These are phyloP conservation scores for Xylaria sp. DNA, from an alignment of 2,329 filamentous ascomycete genomes.

Conservation along the genomic window DNA sequence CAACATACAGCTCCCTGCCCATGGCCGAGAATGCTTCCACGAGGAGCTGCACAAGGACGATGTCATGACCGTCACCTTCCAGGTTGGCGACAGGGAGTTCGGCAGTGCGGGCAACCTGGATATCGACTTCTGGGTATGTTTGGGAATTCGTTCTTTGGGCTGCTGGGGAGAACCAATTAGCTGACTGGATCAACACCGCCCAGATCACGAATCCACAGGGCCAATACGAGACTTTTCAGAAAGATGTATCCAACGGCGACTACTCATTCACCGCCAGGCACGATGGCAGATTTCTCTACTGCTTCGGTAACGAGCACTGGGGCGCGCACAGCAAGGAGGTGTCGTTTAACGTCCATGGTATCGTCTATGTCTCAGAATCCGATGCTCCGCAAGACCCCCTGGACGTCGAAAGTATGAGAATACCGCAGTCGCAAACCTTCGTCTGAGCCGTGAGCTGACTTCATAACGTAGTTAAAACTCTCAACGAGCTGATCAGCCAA, in stretches of 20 bases:
- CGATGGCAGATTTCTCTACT: conserved; percentile 93
- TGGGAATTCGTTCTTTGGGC: not conserved
- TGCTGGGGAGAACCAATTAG: not conserved
- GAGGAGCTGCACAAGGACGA: conserved; percentile 91
- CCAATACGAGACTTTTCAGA: conserved; percentile 79
- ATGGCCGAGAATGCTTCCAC: conserved; percentile 97
- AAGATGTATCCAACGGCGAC: conserved; percentile 85
- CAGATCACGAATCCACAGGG: conserved; percentile 80
- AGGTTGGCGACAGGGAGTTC: conserved; percentile 96
- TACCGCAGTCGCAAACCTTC: not conserved
- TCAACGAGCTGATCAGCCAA: conserved; percentile 84
- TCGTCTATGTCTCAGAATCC: conserved; percentile 92
- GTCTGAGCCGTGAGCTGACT: conserved; percentile 3
- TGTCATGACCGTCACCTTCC: conserved; percentile 98
- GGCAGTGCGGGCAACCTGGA: conserved; percentile 93
- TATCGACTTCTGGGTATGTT: conserved; percentile 93
- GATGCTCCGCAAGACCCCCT: conserved; percentile 86
- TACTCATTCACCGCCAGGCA: conserved; percentile 84
- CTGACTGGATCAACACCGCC: conserved; percentile 25
- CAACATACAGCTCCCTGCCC: conserved; percentile 93
- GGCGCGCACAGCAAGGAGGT: conserved; percentile 96
- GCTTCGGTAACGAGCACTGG: conserved; percentile 99
- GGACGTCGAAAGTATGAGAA: conserved; percentile 77
- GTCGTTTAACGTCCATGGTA: conserved; percentile 98
- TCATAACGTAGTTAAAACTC: conserved; percentile 69